phyloP scores from a whole-genome alignment of 2,329 filamentous ascomycete genomes.

The Botryotinia calthae region DNA sequence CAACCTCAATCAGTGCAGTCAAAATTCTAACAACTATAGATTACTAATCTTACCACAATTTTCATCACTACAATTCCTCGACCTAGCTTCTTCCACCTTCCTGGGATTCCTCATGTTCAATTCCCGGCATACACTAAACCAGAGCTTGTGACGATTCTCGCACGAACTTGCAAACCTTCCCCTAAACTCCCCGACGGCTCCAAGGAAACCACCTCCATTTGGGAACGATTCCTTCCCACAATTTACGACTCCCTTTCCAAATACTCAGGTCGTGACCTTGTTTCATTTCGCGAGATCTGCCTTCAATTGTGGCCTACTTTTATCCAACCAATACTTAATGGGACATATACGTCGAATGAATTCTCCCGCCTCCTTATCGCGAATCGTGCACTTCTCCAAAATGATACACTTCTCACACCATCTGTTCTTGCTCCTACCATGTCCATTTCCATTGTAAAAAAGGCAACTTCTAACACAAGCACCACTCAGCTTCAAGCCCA shows the following conservation, averaged over 20 bases:
- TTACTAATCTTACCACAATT: conserved; percentile 72
- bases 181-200: conserved; percentile 45
- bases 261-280: conserved; percentile 75
- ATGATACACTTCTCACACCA: conserved; percentile 67
- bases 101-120: conserved; percentile 71
- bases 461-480: conserved; percentile 19
- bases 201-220: conserved; percentile 63
- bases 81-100: conserved; percentile 65
- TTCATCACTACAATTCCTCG: conserved; percentile 73
- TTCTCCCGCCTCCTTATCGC: conserved; percentile 80
- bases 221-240: conserved; percentile 76
- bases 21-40: conserved; percentile 48
- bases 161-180: conserved; percentile 47
- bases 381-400: conserved; percentile 66
- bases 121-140: conserved; percentile 82
- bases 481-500: conserved; percentile 22
- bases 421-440: conserved; percentile 49
- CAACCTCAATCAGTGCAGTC: neutral
- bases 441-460: conserved; percentile 23
- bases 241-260: conserved; percentile 85
- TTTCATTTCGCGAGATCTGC: conserved; percentile 68
- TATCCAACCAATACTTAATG: conserved; percentile 70
- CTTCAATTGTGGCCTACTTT: conserved; percentile 81
- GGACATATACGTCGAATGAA: conserved; percentile 68
- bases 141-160: conserved; percentile 75